Base-by-base conservation (phyloP, 306 rosid species). In the Herpetospermum pedunculosum region DNA sequence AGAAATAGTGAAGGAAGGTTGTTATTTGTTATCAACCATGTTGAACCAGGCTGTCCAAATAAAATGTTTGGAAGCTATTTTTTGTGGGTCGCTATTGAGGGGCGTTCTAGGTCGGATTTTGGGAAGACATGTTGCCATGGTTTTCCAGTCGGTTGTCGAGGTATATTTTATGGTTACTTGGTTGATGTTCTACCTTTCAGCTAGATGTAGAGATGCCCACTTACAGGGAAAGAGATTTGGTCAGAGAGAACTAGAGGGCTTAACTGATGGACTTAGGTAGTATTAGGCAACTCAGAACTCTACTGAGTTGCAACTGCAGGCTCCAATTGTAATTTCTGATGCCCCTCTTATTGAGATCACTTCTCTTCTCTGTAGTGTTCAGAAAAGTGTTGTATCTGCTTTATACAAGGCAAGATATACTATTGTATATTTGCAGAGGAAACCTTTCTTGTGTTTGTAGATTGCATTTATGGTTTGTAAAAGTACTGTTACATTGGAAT, bases 81-180 rank as follows among this genome's bases (percentile, higher is more conserved):
- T 88, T 49, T 89, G 95, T 53, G 96, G 97, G 26, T 81, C 90
- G 0, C 75, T 83, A 77, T 71, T 87, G 62, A 87, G 94, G 77
- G 82, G 85, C 95, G 71, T 59, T 71, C 72, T 89, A 12, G 67
- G 87, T 25, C 76, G 79, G 9, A 43, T 77, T 69, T 80, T 70
- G 13, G 99, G 99, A 14, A 84, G 81, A 29, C 46, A 84, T 6
- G 76, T 94, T 5, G 96, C 91, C n/a, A 89, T 82, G 89, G 77
- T 74, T 77, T 85, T 91, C 76, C 99, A 91, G 85, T 85, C 99
- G 8, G 79, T 85, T 16, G 48, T 89, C 86, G 98, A 94, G 88
- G 92, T 94, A 49, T 94, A 94, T 81, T 94, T 94, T 77, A 88
- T 94, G 98, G 91, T 89, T 47, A 76, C 84, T 41, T 94, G 97